Evolutionary conservation across 768 basidiomycete species (phyloP), one percentile per base, ranked within the genome.

Genomic region (Butyriboletus loyo): DNA sequence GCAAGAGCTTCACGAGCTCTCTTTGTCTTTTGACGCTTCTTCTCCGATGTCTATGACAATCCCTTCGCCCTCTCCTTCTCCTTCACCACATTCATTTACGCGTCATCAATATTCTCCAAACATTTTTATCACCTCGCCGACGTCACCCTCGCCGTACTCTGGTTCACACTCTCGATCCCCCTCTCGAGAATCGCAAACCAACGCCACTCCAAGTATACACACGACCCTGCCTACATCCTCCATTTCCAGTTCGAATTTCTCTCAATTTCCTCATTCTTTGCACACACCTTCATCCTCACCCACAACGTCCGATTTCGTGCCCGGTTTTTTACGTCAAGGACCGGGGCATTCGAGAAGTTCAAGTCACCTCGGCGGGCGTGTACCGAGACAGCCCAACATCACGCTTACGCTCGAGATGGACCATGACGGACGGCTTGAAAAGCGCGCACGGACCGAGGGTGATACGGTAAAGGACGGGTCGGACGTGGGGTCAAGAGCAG

Each of bases 51-150:
- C 60, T 10, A 46, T 56, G 30, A 17, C 56, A 8, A 46, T 64
- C 2, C 59, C 51, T 13, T 68, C 67, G 0, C 65, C 67, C 1
- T 70, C 66, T 0, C 68, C 66, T 0, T 70, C 66, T 0, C 64
- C 62, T 2, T 66, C 66, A 2, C 68, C 66, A 0, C 52, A 64
- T 42, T 28, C 46, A 30, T 44, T 54, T 10, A 41, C 53, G 4
- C 53, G 52, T 5, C 56, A 49, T 7, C 66, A 43, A 11, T 52
- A 69, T 37, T 81, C 76, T 48, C 86, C 87, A 9, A 85, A 87
- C 57, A 88, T 90, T 59, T 86, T 78, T 63, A 76, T 91, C 58
- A 90, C 86, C 4, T 84, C 85, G 0, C 86, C 88, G 3, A 70
- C 72, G 0, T 75, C 78, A 4, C 64, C 79, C 21, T 72, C 72